phyloP scores from a whole-genome alignment of 176 grass and related monocot species.

The Elymus sibiricus region DNA sequence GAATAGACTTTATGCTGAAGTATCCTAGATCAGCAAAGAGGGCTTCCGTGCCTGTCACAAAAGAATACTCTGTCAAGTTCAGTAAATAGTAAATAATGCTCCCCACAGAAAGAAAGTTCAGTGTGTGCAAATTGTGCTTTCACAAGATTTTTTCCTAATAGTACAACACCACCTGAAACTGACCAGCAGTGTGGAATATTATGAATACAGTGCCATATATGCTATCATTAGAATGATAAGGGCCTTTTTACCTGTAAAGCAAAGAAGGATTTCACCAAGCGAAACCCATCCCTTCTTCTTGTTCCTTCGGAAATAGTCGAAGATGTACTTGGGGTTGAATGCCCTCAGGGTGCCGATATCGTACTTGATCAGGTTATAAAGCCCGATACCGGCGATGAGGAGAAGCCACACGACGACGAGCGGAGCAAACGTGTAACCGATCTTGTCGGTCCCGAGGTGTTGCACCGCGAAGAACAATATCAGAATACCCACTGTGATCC shows the following conservation, averaged over 20 bases:
- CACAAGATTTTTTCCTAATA: background rate
- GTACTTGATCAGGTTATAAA: constrained; percentile 57
- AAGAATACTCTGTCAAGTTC: background rate
- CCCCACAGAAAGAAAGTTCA: background rate
- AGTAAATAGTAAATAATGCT: background rate
- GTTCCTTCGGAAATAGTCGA: constrained; percentile 63
- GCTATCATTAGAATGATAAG: background rate
- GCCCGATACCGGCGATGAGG: constrained; percentile 46
- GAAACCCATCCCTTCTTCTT: constrained; percentile 71
- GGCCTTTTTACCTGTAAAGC: constrained; percentile 53
- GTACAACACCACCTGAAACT: background rate
- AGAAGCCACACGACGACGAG: constrained; percentile 51
- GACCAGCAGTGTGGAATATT: background rate
- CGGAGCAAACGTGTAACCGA: constrained; percentile 73
- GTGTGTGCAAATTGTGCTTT: background rate
- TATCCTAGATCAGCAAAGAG: constrained; percentile 78
- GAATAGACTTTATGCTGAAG: constrained; percentile 66
- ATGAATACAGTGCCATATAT: background rate
- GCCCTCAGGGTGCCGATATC: constrained; percentile 49
- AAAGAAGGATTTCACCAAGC: constrained; percentile 64
- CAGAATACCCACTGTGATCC: constrained; percentile 59
- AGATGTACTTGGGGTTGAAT: constrained; percentile 59
- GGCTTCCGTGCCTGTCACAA: constrained; percentile 62
- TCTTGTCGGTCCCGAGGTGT: constrained; percentile 57
- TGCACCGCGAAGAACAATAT: constrained; percentile 50